These are phyloP conservation scores for Verticillium tricorpus DNA, from an alignment of 2,329 filamentous ascomycete species.

Conservation along the genomic window DNA sequence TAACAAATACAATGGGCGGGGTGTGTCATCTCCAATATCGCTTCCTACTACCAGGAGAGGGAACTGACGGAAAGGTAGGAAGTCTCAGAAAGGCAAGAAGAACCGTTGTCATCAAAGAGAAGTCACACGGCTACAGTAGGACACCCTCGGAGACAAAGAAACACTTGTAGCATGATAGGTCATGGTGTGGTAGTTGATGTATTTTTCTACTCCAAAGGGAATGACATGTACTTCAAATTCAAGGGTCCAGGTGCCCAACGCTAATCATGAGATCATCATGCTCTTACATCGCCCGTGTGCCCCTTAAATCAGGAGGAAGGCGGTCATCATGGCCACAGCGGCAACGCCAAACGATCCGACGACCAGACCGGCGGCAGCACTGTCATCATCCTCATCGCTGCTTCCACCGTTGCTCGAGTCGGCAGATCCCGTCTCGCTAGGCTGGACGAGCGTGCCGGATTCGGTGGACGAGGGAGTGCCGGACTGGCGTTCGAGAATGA, in stretches of 20 bases:
- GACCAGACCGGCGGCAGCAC: not conserved
- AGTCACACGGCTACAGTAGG: no score
- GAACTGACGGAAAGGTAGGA: no score
- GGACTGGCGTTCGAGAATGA: slow-evolving; percentile 36
- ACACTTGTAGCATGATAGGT: no score
- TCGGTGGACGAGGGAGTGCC: slow-evolving; percentile 4
- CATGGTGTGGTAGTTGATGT: no score
- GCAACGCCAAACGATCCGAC: not conserved
- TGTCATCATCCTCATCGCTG: not conserved
- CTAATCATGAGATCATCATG: not conserved
- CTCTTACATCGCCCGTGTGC: not conserved
- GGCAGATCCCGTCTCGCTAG: not conserved
- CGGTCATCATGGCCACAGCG: not conserved
- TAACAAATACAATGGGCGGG: no score
- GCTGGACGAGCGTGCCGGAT: slow-evolving; percentile 5
- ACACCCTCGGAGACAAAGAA: no score
- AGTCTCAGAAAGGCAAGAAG: no score
- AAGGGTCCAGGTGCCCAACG: not conserved
- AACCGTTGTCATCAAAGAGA: no score
- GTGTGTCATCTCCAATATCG: no score
- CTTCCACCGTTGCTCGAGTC: not conserved
- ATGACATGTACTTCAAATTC: not conserved
- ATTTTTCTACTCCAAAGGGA: no score
- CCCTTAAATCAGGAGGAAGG: not conserved
- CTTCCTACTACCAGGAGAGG: no score